Conservation (phyloP, 495 filamentous ascomycete genomes). For the Melanomma pulvis-pyrius region DNA sequence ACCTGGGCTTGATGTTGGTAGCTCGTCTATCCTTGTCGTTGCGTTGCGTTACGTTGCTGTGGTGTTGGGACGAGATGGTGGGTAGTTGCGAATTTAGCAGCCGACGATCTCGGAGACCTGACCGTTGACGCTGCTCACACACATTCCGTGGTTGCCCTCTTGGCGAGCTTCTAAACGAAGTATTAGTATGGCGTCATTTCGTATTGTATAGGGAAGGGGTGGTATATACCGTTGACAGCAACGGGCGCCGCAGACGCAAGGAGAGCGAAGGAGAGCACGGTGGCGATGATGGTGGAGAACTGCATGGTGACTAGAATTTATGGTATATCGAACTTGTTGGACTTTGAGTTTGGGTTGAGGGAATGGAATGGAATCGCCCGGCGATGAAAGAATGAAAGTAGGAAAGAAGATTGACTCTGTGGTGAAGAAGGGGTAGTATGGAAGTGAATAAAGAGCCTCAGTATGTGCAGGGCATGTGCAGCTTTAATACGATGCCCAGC, state of each 20-base stretch:
- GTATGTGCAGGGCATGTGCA: neutral
- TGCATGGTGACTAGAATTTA: slow-evolving; percentile 32
- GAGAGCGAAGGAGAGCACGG: slow-evolving; percentile 35
- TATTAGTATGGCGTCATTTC: neutral
- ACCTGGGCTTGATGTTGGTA: neutral
- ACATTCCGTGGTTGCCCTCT: slow-evolving; percentile 40
- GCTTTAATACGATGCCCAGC: slow-evolving; percentile 35
- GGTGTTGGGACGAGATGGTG: neutral
- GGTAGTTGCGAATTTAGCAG: slow-evolving; percentile 16
- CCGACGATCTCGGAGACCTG: slow-evolving; percentile 17
- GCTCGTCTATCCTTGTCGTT: neutral
- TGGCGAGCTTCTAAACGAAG: slow-evolving; percentile 22
- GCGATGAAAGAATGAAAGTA: slow-evolving; percentile 36
- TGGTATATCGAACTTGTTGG: slow-evolving; percentile 4
- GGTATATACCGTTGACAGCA: slow-evolving; percentile 16
- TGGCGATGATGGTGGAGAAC: slow-evolving; percentile 36
- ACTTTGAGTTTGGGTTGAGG: neutral
- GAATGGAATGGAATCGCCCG: slow-evolving; percentile 34
- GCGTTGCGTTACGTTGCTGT: neutral
- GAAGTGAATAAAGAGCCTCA: slow-evolving; percentile 22
- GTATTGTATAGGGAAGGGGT: neutral
- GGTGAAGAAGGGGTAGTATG: slow-evolving; percentile 9
- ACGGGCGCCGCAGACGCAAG: slow-evolving; percentile 31
- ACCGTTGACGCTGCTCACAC: slow-evolving; percentile 19
- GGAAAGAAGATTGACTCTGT: slow-evolving; percentile 7